Conservation (phyloP, 305 asterid genomes). For the Fraxinus platypoda region DNA sequence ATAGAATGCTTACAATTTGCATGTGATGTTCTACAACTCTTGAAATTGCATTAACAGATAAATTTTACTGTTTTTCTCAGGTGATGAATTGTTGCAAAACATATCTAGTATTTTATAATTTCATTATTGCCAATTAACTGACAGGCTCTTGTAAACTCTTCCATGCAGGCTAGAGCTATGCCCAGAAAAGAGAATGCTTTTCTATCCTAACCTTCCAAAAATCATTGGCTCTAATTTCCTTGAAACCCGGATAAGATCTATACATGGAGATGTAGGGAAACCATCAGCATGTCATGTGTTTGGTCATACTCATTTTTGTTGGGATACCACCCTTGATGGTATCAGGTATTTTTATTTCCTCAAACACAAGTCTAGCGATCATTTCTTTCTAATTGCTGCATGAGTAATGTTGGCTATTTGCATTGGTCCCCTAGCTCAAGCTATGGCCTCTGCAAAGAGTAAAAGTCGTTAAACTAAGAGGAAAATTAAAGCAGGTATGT, state of each 20-base stretch:
- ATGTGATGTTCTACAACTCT: neutral
- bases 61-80: neutral
- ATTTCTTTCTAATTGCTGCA: neutral
- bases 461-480: neutral
- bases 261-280: constrained; percentile 53
- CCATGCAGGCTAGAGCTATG: constrained; percentile 77
- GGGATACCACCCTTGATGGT: constrained; percentile 77
- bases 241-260: constrained; percentile 66
- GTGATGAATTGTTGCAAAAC: neutral
- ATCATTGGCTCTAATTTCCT: constrained; percentile 76
- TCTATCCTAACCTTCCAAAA: constrained; percentile 87
- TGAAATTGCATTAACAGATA: neutral
- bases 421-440: neutral
- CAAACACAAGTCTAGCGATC: neutral
- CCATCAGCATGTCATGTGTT: constrained; percentile 67
- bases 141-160: constrained; percentile 11
- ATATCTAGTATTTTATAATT: neutral
- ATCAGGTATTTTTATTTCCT: constrained; percentile 49
- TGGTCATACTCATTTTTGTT: constrained; percentile 89
- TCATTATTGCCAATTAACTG: neutral
- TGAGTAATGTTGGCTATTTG: neutral
- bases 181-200: constrained; percentile 94
- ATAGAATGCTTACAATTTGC: neutral
- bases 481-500: constrained; percentile 51
- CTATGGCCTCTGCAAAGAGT: neutral